Evolutionary conservation across 352 stramenopile genomes (phyloP).

Genomic region (Pythium oligandrum): DNA sequence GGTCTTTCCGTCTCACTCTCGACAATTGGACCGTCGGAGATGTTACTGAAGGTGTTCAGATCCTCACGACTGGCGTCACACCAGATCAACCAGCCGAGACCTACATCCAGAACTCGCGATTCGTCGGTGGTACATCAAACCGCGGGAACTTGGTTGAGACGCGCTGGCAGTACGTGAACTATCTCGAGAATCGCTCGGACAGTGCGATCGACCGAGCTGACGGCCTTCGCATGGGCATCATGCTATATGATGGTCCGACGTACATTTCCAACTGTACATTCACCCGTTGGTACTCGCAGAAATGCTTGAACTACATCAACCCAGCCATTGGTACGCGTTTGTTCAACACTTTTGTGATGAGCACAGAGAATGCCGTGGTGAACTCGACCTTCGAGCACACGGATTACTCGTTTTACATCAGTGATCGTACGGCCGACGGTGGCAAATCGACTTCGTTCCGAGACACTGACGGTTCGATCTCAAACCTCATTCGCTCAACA

Average conservation of each 20-base stretch:
- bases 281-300: conserved; percentile 29
- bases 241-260: conserved; percentile 33
- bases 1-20: conserved; percentile 21
- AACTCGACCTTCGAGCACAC: conserved; percentile 25
- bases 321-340: conserved; percentile 26
- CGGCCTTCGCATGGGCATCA: conserved; percentile 27
- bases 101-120: conserved; percentile 30
- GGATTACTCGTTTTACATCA: conserved; percentile 16
- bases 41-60: conserved; percentile 30
- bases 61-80: conserved; percentile 31
- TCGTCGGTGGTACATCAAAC: conserved; percentile 32
- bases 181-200: conserved; percentile 29
- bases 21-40: conserved; percentile 31
- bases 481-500: conserved; percentile 12
- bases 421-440: conserved; percentile 25
- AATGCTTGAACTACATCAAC: conserved; percentile 34
- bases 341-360: conserved; percentile 36
- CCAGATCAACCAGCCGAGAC: conserved; percentile 18
- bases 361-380: conserved; percentile 13
- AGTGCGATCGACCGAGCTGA: conserved; percentile 24
- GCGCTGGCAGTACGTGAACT: conserved; percentile 32
- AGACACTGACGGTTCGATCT: conserved; percentile 23
- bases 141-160: conserved; percentile 30
- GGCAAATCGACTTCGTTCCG: conserved; percentile 27
- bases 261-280: conserved; percentile 32